Evolutionary conservation across 2,329 filamentous ascomycete genomes (phyloP), one percentile per base, ranked within the genome.

Genomic region (Camillea tinctor): DNA sequence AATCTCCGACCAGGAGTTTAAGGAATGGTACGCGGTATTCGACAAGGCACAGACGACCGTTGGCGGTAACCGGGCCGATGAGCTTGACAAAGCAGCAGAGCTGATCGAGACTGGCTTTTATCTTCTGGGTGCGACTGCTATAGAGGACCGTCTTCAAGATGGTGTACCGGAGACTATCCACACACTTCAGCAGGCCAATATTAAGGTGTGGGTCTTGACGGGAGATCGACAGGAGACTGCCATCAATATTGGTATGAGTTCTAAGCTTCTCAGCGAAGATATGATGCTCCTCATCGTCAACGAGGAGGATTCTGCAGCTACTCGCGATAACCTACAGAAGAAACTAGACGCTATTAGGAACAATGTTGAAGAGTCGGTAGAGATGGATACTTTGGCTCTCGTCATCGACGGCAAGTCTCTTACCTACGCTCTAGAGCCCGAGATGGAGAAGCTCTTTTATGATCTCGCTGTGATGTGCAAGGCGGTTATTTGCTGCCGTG

Each of bases 211-310:
- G 95, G 95, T 99, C 20, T 77, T 99, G 75, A 99, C 95, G 48
- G 95, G 95, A 69, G 95, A 99, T 80, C 87, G 95, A 70, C 96
- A 99, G 77, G 95, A 99, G 77, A 99, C 95, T 24, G 95, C 95
- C 59, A 99, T 99, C 84, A 99, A 99, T 75, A 99, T 99, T 67
- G 95, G 96, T 65, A 99, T 99, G 95, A 97, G 93, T 74, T 99
- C 95, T 79, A 98, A 98, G 78, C 84, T 99, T 54, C 92, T 99
- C 62, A 97, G 93, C 67, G 95, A 99, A 76, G 96, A 99, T 70
- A 99, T 99, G 95, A 97, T 95, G 72, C 84, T 99, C 11, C 80
- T 99, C 57, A 97, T 99, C 68, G 85, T 99, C 71, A 99, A 99
- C 71, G 95, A 99, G 73, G 93, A 98, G 69, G 84, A 80, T 54